Percentiles rank a stretch among this genome's conserved stretches.
phyloP scores from a whole-genome alignment of 768 basidiomycete species.

The Suillus americanus region DNA sequence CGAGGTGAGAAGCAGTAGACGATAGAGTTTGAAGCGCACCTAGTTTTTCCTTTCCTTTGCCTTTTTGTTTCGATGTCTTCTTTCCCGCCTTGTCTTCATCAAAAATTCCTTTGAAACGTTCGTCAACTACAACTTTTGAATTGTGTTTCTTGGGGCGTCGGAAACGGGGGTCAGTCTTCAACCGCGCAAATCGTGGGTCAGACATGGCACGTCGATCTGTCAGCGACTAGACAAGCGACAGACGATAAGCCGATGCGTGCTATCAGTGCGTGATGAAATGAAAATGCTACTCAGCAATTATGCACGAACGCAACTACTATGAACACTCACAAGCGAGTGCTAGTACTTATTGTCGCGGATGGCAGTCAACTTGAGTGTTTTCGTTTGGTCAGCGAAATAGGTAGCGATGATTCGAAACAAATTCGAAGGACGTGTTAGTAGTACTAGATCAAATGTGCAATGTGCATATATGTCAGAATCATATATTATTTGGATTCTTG shows the following conservation, averaged over 20 bases:
- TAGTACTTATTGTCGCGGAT: neutral
- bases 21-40: slow-evolving; percentile 13
- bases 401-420: slow-evolving; percentile 19
- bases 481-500: slow-evolving; percentile 50
- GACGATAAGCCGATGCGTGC: neutral
- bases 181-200: slow-evolving; percentile 82
- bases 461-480: too few relatives aligned
- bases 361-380: neutral
- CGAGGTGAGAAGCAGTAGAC: slow-evolving; percentile 1
- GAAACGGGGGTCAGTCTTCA: slow-evolving; percentile 93
- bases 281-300: neutral
- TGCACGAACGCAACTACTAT: neutral
- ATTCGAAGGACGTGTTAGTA: neutral
- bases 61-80: slow-evolving; percentile 34
- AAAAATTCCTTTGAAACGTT: slow-evolving; percentile 78
- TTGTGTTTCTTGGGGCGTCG: slow-evolving; percentile 77
- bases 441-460: neutral
- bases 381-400: slow-evolving; percentile 4
- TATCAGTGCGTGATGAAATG: neutral
- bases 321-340: neutral
- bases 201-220: slow-evolving; percentile 43
- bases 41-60: slow-evolving; percentile 20
- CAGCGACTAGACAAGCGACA: neutral
- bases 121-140: slow-evolving; percentile 85
- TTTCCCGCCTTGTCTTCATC: slow-evolving; percentile 38